Conservation (phyloP, 768 basidiomycete species). For the Cystofilobasidium ferigula region DNA sequence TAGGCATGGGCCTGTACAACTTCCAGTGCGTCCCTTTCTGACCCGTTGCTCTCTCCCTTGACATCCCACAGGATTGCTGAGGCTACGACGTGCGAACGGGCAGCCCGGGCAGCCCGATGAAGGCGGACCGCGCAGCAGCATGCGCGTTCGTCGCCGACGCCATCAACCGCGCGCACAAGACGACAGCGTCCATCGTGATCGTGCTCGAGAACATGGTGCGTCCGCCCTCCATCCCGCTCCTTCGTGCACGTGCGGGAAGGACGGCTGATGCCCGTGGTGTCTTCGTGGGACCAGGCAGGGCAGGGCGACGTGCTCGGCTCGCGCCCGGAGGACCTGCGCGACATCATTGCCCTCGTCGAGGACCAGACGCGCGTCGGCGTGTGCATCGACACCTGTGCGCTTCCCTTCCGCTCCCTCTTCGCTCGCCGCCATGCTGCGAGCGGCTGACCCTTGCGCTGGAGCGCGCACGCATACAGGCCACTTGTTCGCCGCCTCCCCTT, state of each 20-base stretch:
- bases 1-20: constrained; percentile 65
- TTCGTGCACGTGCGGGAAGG: no score
- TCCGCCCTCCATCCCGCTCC: neutral
- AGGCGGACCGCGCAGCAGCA: constrained; percentile 6
- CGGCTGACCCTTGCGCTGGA: no score
- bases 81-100: no score
- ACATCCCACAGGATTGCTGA: neutral
- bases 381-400: constrained; percentile 72
- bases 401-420: neutral
- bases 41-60: neutral
- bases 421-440: neutral
- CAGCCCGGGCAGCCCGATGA: constrained; percentile 19
- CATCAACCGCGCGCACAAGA: constrained; percentile 61
- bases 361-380: constrained; percentile 68
- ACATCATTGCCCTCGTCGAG: constrained; percentile 58
- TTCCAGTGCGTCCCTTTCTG: constrained; percentile 55
- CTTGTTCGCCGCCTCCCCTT: constrained; percentile 8
- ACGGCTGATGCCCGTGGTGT: no score
- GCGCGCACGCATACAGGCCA: constrained; percentile 2
- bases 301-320: constrained; percentile 68
- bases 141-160: constrained; percentile 57
- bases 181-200: constrained; percentile 49
- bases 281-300: constrained; percentile 70
- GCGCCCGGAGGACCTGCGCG: constrained; percentile 54
- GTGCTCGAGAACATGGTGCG: constrained; percentile 77